phyloP scores from a whole-genome alignment of 2,329 filamentous ascomycete species.

The Penicillium sp. region DNA sequence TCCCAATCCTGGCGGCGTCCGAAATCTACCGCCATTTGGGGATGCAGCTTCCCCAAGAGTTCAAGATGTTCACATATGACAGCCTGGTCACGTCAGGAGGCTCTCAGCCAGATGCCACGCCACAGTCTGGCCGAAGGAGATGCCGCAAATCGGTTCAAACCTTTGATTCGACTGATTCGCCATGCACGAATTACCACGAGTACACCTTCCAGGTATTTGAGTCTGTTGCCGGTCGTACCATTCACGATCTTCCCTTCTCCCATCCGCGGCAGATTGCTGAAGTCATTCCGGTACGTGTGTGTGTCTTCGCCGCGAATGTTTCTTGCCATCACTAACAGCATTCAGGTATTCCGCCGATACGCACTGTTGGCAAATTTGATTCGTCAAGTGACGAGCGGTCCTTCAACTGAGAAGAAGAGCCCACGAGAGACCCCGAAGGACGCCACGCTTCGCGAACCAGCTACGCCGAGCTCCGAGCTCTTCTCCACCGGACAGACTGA shows the following conservation, averaged over 20 bases:
- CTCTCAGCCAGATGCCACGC: slow-evolving; percentile 19
- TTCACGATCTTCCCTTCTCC: slow-evolving; percentile 40
- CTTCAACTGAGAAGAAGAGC: slow-evolving; percentile 12
- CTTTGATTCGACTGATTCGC: slow-evolving; percentile 26
- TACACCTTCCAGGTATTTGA: slow-evolving; percentile 42
- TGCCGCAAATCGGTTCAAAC: slow-evolving; percentile 29
- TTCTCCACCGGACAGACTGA: slow-evolving; percentile 14
- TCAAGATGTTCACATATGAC: slow-evolving; percentile 36
- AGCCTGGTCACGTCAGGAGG: slow-evolving; percentile 32
- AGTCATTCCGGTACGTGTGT: slow-evolving; percentile 35
- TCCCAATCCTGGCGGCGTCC: slow-evolving; percentile 38
- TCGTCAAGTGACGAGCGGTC: slow-evolving; percentile 28
- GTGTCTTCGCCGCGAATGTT: not conserved
- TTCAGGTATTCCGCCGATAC: slow-evolving; percentile 41
- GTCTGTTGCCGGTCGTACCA: slow-evolving; percentile 34
- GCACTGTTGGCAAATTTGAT: slow-evolving; percentile 38
- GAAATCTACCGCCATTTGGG: slow-evolving; percentile 39
- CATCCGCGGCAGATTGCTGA: slow-evolving; percentile 43
- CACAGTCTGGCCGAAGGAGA: slow-evolving; percentile 26
- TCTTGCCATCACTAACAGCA: slow-evolving; percentile 2
- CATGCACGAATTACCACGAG: slow-evolving; percentile 31
- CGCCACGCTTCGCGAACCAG: slow-evolving; percentile 3
- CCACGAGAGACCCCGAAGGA: slow-evolving; percentile 4
- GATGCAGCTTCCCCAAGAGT: slow-evolving; percentile 36
- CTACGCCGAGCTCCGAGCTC: slow-evolving; percentile 5